These are phyloP conservation scores for Globisporangium takayamanum DNA, from an alignment of 352 stramenopile species.

Conservation along the genomic window DNA sequence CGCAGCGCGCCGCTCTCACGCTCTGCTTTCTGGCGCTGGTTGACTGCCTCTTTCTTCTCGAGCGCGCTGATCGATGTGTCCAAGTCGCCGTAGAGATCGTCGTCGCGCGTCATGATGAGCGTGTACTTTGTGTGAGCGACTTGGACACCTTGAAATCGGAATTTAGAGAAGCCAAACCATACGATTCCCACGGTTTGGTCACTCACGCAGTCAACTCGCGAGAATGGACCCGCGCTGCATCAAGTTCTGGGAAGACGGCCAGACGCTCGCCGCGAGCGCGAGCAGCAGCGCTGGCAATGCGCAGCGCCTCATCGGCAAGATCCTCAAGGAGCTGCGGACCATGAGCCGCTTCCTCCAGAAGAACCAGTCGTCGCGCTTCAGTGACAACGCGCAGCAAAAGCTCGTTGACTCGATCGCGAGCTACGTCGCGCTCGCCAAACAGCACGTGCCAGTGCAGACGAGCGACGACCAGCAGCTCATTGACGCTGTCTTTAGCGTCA, in stretches of 20 bases:
- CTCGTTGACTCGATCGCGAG: constrained; percentile 58
- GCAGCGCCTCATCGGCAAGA: constrained; percentile 32
- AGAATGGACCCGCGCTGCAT: constrained; percentile 57
- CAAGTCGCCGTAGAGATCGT: constrained; percentile 78
- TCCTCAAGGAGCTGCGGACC: constrained; percentile 64
- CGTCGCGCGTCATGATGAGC: constrained; percentile 9
- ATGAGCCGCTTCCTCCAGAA: constrained; percentile 74
- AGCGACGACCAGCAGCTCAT: constrained; percentile 30
- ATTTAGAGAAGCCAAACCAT: neutral
- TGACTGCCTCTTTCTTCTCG: constrained; percentile 52
- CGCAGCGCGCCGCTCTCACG: constrained; percentile 42
- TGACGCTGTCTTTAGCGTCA: constrained; percentile 53
- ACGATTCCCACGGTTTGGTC: too few species aligned
- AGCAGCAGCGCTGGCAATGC: constrained; percentile 8
- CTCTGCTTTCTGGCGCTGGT: constrained; percentile 49
- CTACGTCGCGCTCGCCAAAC: constrained; percentile 64
- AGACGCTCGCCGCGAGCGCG: constrained; percentile 32
- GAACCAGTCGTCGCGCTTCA: constrained; percentile 75
- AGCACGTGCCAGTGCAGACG: constrained; percentile 15
- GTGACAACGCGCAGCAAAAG: constrained; percentile 74
- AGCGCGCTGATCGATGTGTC: constrained; percentile 71
- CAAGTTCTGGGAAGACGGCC: constrained; percentile 77
- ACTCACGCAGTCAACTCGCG: neutral
- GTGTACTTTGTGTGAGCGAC: neutral
- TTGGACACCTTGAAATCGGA: constrained; percentile 1